Evolutionary conservation across 495 filamentous ascomycete species (phyloP).

Genomic region (Lasiosphaeris hirsuta): DNA sequence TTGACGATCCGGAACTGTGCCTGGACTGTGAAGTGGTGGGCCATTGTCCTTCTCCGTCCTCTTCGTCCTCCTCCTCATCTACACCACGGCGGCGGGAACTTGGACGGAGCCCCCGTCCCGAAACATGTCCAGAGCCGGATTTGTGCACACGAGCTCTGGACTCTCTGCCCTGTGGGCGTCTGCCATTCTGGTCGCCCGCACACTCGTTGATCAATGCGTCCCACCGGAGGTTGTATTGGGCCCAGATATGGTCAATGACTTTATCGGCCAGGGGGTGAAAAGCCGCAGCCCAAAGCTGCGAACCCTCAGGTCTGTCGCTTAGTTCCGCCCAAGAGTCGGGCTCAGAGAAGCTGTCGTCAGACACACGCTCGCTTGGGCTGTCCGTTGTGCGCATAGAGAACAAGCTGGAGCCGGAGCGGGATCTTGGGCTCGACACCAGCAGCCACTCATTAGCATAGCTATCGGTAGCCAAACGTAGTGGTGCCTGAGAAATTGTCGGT

Average conservation of each 20-base stretch:
- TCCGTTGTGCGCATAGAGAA: conserved; percentile 12
- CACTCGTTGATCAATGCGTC: conserved; percentile 20
- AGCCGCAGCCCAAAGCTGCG: conserved; percentile 10
- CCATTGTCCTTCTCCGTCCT: conserved; percentile 18
- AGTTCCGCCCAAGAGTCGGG: conserved; percentile 20
- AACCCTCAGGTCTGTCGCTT: conserved; percentile 1
- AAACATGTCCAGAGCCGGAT: neutral
- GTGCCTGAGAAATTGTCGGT: neutral
- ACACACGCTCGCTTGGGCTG: conserved; percentile 20
- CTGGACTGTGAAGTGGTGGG: conserved; percentile 19
- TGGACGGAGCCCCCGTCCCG: conserved; percentile 10
- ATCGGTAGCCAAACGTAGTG: neutral
- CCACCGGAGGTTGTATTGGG: conserved; percentile 25
- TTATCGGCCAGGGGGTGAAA: conserved; percentile 15
- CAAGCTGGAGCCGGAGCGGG: conserved; percentile 24
- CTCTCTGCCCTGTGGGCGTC: conserved; percentile 9
- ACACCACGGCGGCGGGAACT: neutral
- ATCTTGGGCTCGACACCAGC: neutral
- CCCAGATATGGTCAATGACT: conserved; percentile 22
- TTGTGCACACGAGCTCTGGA: conserved; percentile 10
- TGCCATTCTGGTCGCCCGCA: conserved; percentile 11
- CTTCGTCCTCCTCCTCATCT: conserved; percentile 23
- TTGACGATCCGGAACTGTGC: conserved; percentile 1
- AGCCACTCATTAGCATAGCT: neutral
- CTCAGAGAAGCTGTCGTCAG: conserved; percentile 28